A percentile compares a stretch with the other conserved stretches of the same genome.
phyloP scores from a whole-genome alignment of 306 rosid genomes.

The Potentilla sterilis region DNA sequence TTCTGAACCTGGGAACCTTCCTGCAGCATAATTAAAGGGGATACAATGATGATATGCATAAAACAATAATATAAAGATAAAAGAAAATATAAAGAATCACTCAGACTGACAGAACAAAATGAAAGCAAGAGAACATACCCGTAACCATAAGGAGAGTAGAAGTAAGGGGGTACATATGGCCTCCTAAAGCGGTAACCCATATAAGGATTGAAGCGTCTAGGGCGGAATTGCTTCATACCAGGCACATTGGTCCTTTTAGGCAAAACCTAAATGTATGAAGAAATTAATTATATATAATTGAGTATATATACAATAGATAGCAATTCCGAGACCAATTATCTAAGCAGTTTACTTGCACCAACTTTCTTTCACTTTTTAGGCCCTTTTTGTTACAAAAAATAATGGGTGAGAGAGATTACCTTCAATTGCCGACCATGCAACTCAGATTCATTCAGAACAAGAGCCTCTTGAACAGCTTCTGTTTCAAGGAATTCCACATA shows the following conservation, averaged over 20 bases:
- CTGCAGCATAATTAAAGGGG: conserved; percentile 44
- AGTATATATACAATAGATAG: background rate
- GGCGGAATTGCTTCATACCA: conserved; percentile 87
- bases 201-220: conserved; percentile 76
- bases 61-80: background rate
- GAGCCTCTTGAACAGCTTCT: conserved; percentile 92
- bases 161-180: conserved; percentile 77
- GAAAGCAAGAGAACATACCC: conserved; percentile 52
- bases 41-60: conserved; percentile 14
- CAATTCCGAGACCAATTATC: conserved; percentile 1
- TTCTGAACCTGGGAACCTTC: conserved; percentile 78
- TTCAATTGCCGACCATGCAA: conserved; percentile 90
- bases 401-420: conserved; percentile 33
- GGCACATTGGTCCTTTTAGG: conserved; percentile 96
- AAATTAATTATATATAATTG: background rate
- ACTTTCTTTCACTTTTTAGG: too few relatives aligned
- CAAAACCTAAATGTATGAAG: conserved; percentile 50
- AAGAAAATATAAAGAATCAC: background rate
- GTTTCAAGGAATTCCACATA: conserved; percentile 86
- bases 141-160: conserved; percentile 78
- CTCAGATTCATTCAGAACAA: conserved; percentile 72
- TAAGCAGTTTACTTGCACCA: background rate
- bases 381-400: background rate
- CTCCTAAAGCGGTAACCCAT: conserved; percentile 69
- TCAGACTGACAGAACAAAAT: background rate